Evolutionary conservation across 176 grass and related monocot genomes (phyloP).

Genomic region (Urochloa ruziziensis): DNA sequence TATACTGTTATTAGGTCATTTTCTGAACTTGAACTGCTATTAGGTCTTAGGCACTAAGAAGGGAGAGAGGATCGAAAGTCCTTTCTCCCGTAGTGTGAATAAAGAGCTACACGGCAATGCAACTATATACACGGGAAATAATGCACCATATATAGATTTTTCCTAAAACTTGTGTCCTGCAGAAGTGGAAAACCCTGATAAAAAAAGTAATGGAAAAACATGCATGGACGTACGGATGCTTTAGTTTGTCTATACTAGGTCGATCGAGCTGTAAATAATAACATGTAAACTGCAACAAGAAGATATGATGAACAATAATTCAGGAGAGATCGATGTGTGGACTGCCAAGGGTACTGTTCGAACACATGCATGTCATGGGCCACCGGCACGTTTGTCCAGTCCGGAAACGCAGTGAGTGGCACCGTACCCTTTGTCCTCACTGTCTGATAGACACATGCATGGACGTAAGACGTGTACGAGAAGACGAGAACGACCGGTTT

Average conservation of each 20-base stretch:
- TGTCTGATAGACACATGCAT: not conserved
- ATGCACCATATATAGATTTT: not conserved
- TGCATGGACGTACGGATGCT: not conserved
- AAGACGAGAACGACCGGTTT: not conserved
- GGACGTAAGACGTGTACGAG: not conserved
- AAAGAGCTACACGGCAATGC: too few relatives aligned
- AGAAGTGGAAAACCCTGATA: too few relatives aligned
- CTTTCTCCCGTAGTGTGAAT: too few relatives aligned
- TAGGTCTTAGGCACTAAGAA: too few relatives aligned
- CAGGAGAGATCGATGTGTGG: not conserved
- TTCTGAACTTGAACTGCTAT: too few relatives aligned
- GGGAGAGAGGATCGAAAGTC: too few relatives aligned
- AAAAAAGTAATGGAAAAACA: too few relatives aligned
- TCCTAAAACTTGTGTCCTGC: not conserved
- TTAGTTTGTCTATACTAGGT: not conserved
- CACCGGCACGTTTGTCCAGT: not conserved
- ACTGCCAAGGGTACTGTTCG: not conserved
- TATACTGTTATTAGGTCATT: not conserved
- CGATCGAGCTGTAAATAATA: not conserved
- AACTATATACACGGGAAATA: not conserved
- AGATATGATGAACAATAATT: not conserved
- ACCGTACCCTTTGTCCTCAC: too few relatives aligned
- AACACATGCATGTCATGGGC: not conserved
- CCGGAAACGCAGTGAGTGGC: not conserved
- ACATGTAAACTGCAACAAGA: not conserved